Conservation (phyloP, 2,329 filamentous ascomycete genomes). For the Pseudocercospora fuligena region DNA sequence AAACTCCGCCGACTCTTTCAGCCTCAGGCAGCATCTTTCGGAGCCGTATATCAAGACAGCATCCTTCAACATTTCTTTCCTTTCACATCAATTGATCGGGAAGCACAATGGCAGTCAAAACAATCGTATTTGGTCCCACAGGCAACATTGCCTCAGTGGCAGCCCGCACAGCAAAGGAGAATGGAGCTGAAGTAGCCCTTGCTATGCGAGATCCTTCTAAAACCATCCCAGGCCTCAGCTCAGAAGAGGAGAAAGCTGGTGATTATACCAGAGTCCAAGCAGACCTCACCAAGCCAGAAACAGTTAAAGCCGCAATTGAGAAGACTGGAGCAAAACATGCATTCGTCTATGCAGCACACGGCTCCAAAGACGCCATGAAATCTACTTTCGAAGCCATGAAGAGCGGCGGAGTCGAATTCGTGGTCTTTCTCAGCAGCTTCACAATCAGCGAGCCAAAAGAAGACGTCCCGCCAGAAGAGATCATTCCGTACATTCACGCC, state of each 20-base stretch:
- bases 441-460: constrained; percentile 35
- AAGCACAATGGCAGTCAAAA: constrained; percentile 17
- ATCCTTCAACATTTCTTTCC: neutral
- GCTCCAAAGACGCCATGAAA: constrained; percentile 47
- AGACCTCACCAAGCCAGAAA: constrained; percentile 51
- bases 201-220: constrained; percentile 56
- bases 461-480: constrained; percentile 35
- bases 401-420: constrained; percentile 49
- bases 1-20: neutral
- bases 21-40: neutral
- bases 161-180: constrained; percentile 46
- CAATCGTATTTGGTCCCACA: constrained; percentile 58
- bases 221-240: constrained; percentile 44
- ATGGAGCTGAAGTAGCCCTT: constrained; percentile 52
- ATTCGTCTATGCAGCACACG: constrained; percentile 53
- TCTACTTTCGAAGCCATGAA: constrained; percentile 51
- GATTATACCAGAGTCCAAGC: constrained; percentile 48
- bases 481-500: constrained; percentile 51
- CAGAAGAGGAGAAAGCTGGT: constrained; percentile 37
- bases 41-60: neutral
- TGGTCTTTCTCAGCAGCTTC: constrained; percentile 54
- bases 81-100: neutral
- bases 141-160: constrained; percentile 51
- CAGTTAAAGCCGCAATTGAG: constrained; percentile 48
- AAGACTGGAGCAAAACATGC: constrained; percentile 51